Base-by-base conservation (phyloP, 805 yeast species). In the Suhomyces sp. region DNA sequence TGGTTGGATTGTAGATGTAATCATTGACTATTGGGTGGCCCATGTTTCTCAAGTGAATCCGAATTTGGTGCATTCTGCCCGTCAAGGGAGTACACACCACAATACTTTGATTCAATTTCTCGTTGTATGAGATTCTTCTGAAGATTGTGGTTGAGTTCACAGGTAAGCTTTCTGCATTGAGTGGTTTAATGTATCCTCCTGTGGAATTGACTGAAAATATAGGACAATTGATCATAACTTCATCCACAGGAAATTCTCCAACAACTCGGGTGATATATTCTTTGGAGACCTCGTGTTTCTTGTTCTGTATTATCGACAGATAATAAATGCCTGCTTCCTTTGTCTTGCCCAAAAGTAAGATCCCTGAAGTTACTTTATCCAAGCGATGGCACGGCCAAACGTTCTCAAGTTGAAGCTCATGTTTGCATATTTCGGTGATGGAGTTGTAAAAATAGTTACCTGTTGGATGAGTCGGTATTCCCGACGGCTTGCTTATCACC, bases 1-100 rank as follows among this genome's bases (percentile, higher is more conserved):
- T 37, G 4, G 17, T 27, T 2, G 55, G 52, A 33, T 58, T 54
- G 40, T 68, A 68, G 9, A 56, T 47, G 18, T 51, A 54, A 57
- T 91, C 98, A 54, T 91, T 90, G 3, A 85, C 88, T 29, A 91
- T 91, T 0, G 98, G 96, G 52, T 42, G 50, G 0, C 71, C 70
- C 41, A 76, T 31, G 42, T 74, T 69, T 15, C 78, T 51, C 9
- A 77, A 51, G 50, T 77, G 82, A 4, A 77, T 73, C 9, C 82
- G 56, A 17, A 77, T 75, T 50, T 77, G 82, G 52, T 77, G 82
- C 51, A 74, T 74, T 41, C 72, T 60, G 0, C 82, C 82, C 1
- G 79, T 72, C 5, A 69, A 39, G 0, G 81, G 81, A 26, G 49
- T 51, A 43, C 81, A 77, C 36, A 48, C 36, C 2, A 77, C 76